These are phyloP conservation scores for Centella asiatica DNA, from an alignment of 129 eudicot species.

Conservation along the genomic window DNA sequence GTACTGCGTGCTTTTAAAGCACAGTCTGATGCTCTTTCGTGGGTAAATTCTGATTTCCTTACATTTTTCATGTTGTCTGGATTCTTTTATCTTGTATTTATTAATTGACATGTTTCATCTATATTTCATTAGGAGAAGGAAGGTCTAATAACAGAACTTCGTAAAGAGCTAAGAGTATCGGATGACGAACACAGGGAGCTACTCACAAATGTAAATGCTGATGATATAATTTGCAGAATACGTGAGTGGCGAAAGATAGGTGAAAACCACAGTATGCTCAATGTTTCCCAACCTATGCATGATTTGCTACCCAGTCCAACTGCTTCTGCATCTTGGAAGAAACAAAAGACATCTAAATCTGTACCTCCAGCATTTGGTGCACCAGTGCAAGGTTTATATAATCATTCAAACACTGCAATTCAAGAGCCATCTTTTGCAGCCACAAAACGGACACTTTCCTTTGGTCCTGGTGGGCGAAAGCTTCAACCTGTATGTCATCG, in stretches of 20 bases:
- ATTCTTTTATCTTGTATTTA: slow-evolving; percentile 4
- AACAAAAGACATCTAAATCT: slow-evolving; percentile 52
- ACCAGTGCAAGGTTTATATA: slow-evolving; percentile 30
- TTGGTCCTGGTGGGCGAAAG: slow-evolving; percentile 53
- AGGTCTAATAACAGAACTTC: slow-evolving; percentile 91
- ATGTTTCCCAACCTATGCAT: slow-evolving; percentile 51
- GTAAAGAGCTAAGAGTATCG: slow-evolving; percentile 94
- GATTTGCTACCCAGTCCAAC: slow-evolving; percentile 70
- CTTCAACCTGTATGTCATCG: slow-evolving; percentile 40
- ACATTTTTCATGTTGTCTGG: not conserved
- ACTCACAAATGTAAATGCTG: slow-evolving; percentile 76
- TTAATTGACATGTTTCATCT: slow-evolving; percentile 15
- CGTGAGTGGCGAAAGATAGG: slow-evolving; percentile 94
- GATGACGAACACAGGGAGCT: slow-evolving; percentile 98
- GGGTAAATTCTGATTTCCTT: slow-evolving; percentile 46
- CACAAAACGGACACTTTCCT: slow-evolving; percentile 31
- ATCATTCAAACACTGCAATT: slow-evolving; percentile 40
- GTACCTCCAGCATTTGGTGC: slow-evolving; percentile 30
- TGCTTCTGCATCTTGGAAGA: slow-evolving; percentile 74
- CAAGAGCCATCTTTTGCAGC: slow-evolving; percentile 29
- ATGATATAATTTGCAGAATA: slow-evolving; percentile 71
- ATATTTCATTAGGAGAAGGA: slow-evolving; percentile 70
- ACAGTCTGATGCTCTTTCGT: slow-evolving; percentile 93
- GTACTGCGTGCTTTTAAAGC: slow-evolving; percentile 94
- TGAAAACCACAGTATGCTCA: slow-evolving; percentile 46